Base-by-base conservation (phyloP, 345 rosid species). In the Geranium brycei region DNA sequence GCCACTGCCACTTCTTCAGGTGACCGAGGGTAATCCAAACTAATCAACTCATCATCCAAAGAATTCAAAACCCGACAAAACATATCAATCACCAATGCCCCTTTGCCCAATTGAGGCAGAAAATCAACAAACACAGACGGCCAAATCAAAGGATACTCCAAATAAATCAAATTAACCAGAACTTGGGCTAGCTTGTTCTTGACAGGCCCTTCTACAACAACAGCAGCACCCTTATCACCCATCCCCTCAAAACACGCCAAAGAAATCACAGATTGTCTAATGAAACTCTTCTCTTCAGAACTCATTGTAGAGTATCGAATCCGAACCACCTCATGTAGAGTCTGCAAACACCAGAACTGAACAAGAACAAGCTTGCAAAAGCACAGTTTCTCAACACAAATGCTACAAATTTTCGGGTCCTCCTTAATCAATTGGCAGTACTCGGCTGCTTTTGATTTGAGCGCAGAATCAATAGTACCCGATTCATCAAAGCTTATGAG, bases 331-430 rank as follows among this genome's bases (percentile, higher is more conserved):
- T 93, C 97, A 12, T 86, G 87, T 31, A 89, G 66, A 67, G 91
- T 82, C 80, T 93, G 99, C 61, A 93, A 76, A 61, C 96, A 87
- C 99, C 99, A 93, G 75, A 93, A 93, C 86, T 86, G 97, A 62
- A 92, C 96, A 68, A 86, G 87, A 17, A 75, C 82, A 28, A 83
- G 76, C 61, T 67, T 78, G 73, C 80, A 93, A 67, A 78, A 74
- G 57, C 81, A 72, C 64, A 93, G 72, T 75, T 86, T 93, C 73
- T 89, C 91, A 12, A 93, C 72, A 65, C 96, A 89, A 17, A 85
- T 69, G 35, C 83, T 71, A 60, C 85, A 83, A 7, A 86, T 71
- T 3, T 83, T 70, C 3, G 82, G 80, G 32, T 71, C 66, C 4
- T 78, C 97, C 68, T 83, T 93, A 64, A 82, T 64, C 72, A 73